A percentile compares a stretch with the other conserved stretches of the same genome.
Conservation (phyloP, 73 alveolate species). For the Paramecium bursaria region DNA sequence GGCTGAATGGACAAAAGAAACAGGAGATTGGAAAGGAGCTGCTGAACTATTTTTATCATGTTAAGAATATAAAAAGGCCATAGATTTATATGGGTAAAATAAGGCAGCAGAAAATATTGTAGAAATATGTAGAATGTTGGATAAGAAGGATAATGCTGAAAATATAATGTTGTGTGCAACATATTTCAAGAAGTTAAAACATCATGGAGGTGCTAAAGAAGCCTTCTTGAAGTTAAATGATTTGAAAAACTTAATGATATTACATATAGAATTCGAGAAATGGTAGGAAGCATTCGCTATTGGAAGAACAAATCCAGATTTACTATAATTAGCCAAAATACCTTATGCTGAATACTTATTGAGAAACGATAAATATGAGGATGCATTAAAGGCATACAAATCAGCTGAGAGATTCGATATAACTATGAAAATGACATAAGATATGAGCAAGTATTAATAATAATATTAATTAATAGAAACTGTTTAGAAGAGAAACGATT, state of each 20-base stretch:
- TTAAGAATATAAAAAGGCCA: conserved; percentile 35
- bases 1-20: conserved; percentile 35
- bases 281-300: conserved; percentile 66
- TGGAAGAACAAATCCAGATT: conserved; percentile 64
- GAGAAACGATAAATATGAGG: conserved; percentile 60
- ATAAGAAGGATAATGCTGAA: conserved; percentile 41
- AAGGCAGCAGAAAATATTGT: conserved; percentile 45
- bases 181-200: conserved; percentile 57
- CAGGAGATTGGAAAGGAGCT: conserved; percentile 61
- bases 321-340: conserved; percentile 52
- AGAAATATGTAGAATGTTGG: conserved; percentile 67
- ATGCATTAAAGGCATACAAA: conserved; percentile 67
- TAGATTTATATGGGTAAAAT: conserved; percentile 1
- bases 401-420: conserved; percentile 61
- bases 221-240: conserved; percentile 65
- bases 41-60: conserved; percentile 16
- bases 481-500: conserved; percentile 60
- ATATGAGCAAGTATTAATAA: conserved; percentile 57
- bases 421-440: conserved; percentile 64
- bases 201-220: conserved; percentile 67
- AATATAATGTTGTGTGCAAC: conserved; percentile 62
- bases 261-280: conserved; percentile 57
- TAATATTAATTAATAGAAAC: too few species aligned
- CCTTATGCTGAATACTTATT: conserved; percentile 67
- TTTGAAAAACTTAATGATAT: conserved; percentile 24